Conservation (phyloP, 2,329 filamentous ascomycete genomes). For the Aotearoamyces nothofagi region DNA sequence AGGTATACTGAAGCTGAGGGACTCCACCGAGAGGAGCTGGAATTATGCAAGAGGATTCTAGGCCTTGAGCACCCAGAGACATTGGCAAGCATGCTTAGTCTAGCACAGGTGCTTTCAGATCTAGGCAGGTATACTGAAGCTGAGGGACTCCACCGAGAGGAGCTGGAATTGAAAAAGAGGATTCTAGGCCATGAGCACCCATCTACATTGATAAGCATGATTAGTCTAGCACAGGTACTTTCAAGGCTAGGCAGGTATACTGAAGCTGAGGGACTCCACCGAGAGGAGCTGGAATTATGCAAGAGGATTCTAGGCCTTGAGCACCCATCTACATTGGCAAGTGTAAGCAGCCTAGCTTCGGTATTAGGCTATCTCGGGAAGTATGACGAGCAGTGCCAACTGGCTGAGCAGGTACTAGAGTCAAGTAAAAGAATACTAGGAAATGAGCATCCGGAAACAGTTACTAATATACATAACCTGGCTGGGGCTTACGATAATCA, state of each 20-base stretch:
- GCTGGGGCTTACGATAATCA: not conserved
- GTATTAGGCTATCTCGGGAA: not conserved
- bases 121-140: conserved; percentile 5
- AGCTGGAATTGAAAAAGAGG: too few relatives aligned
- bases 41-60: conserved; percentile 5
- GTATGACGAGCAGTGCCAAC: not conserved
- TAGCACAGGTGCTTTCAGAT: conserved; percentile 2
- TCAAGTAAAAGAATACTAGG: conserved; percentile 3
- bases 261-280: not conserved
- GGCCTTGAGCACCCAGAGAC: conserved; percentile 5
- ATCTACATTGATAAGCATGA: conserved; percentile 5
- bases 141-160: too few relatives aligned
- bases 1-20: too few relatives aligned
- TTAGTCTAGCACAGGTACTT: conserved; percentile 6
- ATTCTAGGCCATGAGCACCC: conserved; percentile 4
- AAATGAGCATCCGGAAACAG: conserved; percentile 5
- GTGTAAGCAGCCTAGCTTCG: conserved; percentile 2
- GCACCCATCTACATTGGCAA: conserved; percentile 1
- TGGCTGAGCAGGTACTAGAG: conserved; percentile 1
- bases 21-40: too few relatives aligned
- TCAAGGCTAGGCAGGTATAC: not conserved
- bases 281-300: not conserved
- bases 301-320: conserved; percentile 2
- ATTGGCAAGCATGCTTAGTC: conserved; percentile 6
- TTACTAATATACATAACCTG: conserved; percentile 5